Evolutionary conservation across 139 green algal genomes (phyloP).

Genomic region (Coelastrella sp.): DNA sequence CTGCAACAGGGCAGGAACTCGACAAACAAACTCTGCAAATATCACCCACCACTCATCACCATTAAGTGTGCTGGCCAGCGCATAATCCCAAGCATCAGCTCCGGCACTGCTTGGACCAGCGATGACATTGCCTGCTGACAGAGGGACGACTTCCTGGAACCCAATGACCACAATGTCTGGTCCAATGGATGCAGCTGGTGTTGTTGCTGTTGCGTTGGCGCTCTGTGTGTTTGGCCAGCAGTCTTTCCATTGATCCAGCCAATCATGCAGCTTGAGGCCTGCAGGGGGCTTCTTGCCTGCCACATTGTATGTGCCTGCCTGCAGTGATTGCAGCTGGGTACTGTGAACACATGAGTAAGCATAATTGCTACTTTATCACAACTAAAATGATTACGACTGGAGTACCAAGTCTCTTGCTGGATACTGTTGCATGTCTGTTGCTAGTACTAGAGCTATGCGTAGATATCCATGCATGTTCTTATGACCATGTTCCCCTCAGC

Average conservation of each 20-base stretch:
- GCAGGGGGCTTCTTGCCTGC: slow-evolving; percentile 72
- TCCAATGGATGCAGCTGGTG: slow-evolving; percentile 3
- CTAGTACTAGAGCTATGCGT: too few relatives aligned
- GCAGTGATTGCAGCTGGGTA: neutral
- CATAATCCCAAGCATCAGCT: slow-evolving; percentile 67
- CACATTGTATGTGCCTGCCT: slow-evolving; percentile 81
- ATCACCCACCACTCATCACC: slow-evolving; percentile 61
- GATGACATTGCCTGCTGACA: slow-evolving; percentile 83
- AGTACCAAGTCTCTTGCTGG: too few relatives aligned
- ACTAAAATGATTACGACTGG: too few relatives aligned
- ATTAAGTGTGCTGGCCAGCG: slow-evolving; percentile 69
- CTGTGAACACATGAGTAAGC: too few relatives aligned
- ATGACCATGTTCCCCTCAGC: too few relatives aligned
- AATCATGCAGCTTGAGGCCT: slow-evolving; percentile 61
- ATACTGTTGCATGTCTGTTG: too few relatives aligned
- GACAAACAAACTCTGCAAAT: too few relatives aligned
- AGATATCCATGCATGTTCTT: too few relatives aligned
- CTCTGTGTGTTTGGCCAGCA: slow-evolving; percentile 26
- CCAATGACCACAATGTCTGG: slow-evolving; percentile 78
- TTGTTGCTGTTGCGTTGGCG: neutral
- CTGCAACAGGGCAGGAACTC: neutral
- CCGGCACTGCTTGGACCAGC: slow-evolving; percentile 51
- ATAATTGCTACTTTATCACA: too few relatives aligned
- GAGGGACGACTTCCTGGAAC: slow-evolving; percentile 89
- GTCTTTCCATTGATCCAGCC: slow-evolving; percentile 60